These are phyloP conservation scores for Myxozyma udenii DNA, from an alignment of 805 yeast species.

Conservation along the genomic window DNA sequence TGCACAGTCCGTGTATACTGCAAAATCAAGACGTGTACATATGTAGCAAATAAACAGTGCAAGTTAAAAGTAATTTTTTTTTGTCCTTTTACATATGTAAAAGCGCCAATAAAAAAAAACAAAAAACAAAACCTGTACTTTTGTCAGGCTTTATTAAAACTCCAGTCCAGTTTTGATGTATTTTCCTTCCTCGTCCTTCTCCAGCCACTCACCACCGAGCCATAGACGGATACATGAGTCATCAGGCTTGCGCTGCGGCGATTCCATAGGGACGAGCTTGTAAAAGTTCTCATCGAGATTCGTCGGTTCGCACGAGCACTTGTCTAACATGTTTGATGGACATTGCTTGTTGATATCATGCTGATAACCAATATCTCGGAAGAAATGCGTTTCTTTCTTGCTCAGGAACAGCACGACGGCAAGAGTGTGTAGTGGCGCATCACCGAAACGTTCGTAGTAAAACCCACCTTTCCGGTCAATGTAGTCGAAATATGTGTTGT, in stretches of 20 bases:
- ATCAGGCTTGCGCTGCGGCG: constrained; percentile 30
- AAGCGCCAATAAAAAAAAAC: background rate
- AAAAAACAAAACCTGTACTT: background rate
- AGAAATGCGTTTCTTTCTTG: constrained; percentile 54
- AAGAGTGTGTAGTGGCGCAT: constrained; percentile 68
- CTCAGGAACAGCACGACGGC: constrained; percentile 57
- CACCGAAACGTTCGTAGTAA: constrained; percentile 77
- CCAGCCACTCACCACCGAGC: constrained; percentile 31
- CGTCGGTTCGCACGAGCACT: constrained; percentile 30
- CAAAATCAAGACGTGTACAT: no score
- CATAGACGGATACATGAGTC: constrained; percentile 31
- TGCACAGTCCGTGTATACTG: no score
- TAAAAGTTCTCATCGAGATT: constrained; percentile 28
- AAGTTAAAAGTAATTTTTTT: no score
- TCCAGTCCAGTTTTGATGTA: constrained; percentile 18
- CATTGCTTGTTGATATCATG: constrained; percentile 40
- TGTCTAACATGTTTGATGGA: constrained; percentile 22
- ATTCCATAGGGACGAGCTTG: constrained; percentile 30
- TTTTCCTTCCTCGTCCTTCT: constrained; percentile 23
- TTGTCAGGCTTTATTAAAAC: constrained; percentile 1
- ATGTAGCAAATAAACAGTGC: no score
- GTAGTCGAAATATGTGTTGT: constrained; percentile 52
- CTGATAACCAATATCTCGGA: constrained; percentile 58
- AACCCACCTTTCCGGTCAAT: constrained; percentile 64
- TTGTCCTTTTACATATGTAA: no score